Evolutionary conservation across 1,139 yeast species (phyloP).

Genomic region (Martiniozyma asiatica): DNA sequence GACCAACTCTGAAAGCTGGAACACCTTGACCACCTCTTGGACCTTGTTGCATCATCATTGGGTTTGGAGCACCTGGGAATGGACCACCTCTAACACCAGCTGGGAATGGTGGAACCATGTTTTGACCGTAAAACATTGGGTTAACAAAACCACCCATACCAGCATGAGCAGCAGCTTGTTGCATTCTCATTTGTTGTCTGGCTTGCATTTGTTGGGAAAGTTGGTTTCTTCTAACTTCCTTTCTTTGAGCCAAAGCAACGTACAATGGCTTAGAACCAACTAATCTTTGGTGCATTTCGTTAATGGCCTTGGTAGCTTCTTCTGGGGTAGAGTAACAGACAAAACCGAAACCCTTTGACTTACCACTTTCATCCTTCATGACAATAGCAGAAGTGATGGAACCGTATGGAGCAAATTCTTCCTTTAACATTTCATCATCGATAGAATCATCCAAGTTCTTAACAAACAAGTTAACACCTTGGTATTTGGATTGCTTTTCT

Average conservation of each 20-base stretch:
- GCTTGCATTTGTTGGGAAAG: slow-evolving; percentile 97
- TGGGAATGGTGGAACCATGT: slow-evolving; percentile 63
- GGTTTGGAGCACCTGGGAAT: slow-evolving; percentile 79
- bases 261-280: slow-evolving; percentile 92
- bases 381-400: slow-evolving; percentile 93
- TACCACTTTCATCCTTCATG: slow-evolving; percentile 90
- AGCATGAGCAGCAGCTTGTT: slow-evolving; percentile 81
- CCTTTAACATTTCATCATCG: slow-evolving; percentile 84
- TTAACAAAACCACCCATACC: slow-evolving; percentile 94
- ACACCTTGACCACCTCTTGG: slow-evolving; percentile 55
- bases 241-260: slow-evolving; percentile 98
- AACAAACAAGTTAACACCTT: slow-evolving; percentile 93
- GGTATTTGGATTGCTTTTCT: slow-evolving; percentile 89
- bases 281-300: slow-evolving; percentile 98
- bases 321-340: slow-evolving; percentile 97
- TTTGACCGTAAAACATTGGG: slow-evolving; percentile 80
- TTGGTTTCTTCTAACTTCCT: slow-evolving; percentile 95
- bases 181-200: slow-evolving; percentile 96
- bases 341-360: slow-evolving; percentile 96
- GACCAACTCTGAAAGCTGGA: slow-evolving; percentile 64
- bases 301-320: slow-evolving; percentile 97
- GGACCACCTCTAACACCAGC: slow-evolving; percentile 81
- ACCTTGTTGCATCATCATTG: slow-evolving; percentile 57
- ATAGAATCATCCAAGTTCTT: slow-evolving; percentile 92
- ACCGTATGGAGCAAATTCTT: too few relatives aligned